phyloP scores from a whole-genome alignment of 2,329 filamentous ascomycete species.

The Leptodontidium sp. region DNA sequence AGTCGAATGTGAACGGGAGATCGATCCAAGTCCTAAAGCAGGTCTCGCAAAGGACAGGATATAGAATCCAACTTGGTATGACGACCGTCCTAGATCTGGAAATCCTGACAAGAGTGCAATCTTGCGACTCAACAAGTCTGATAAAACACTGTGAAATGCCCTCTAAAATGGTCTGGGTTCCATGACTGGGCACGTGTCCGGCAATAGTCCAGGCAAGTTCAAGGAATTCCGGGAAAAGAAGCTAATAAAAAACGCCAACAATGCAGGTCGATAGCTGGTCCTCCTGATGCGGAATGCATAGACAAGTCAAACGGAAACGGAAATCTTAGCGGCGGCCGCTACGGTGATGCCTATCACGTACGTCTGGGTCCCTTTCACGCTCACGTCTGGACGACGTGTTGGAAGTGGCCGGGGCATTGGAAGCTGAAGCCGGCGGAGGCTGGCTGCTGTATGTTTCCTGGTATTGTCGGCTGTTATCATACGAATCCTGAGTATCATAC shows the following conservation, averaged over 20 bases:
- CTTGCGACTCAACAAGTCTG: constrained; percentile 35
- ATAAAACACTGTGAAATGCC: constrained; percentile 35
- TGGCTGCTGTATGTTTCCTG: constrained; percentile 39
- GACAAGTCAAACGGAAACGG: constrained; percentile 29
- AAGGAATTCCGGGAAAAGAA: constrained; percentile 38
- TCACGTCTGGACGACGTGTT: constrained; percentile 39
- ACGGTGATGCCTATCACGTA: constrained; percentile 39
- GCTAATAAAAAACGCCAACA: constrained; percentile 43
- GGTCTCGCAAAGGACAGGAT: constrained; percentile 32
- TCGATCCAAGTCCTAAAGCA: constrained; percentile 34
- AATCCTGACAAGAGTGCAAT: constrained; percentile 35
- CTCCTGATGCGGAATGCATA: constrained; percentile 32
- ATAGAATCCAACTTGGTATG: constrained; percentile 31
- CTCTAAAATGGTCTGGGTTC: constrained; percentile 39
- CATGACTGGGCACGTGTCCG: constrained; percentile 37
- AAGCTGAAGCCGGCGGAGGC: constrained; percentile 35
- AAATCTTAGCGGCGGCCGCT: constrained; percentile 35
- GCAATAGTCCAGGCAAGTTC: constrained; percentile 34
- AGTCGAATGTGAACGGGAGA: constrained; percentile 34
- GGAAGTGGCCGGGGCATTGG: constrained; percentile 39
- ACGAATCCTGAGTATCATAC: constrained; percentile 39
- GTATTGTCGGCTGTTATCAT: constrained; percentile 34
- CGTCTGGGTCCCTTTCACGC: constrained; percentile 41
- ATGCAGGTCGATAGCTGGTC: constrained; percentile 34
- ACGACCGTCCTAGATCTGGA: constrained; percentile 36